A percentile compares a stretch with the other conserved stretches of the same genome.
These are phyloP conservation scores for Houttuynia cordata DNA, from an alignment of 164 flowering plant species.

Conservation along the genomic window DNA sequence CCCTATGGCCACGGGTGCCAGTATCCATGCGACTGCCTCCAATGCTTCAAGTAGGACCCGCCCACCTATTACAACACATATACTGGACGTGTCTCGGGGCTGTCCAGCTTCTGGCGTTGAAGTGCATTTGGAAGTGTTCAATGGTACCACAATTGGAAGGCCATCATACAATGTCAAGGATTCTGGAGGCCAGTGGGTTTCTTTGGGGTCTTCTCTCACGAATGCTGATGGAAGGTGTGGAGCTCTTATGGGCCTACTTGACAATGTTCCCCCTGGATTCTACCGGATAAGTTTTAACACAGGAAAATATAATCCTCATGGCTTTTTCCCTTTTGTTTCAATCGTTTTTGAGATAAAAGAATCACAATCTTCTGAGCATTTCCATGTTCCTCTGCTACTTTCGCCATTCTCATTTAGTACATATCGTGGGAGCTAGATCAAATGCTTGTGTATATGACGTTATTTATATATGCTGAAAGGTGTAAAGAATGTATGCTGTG, in stretches of 20 bases:
- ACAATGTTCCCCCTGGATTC: conserved; percentile 49
- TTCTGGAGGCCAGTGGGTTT: conserved; percentile 30
- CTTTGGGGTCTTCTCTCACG: conserved; percentile 53
- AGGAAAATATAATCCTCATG: conserved; percentile 50
- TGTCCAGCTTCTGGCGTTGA: conserved; percentile 73
- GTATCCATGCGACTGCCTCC: conserved; percentile 14
- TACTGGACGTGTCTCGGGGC: conserved; percentile 74
- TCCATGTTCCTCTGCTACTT: conserved; percentile 87
- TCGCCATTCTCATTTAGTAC: conserved; percentile 84
- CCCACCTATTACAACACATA: conserved; percentile 93
- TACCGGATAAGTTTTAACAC: conserved; percentile 87
- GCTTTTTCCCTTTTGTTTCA: conserved; percentile 86
- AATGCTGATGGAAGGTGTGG: conserved; percentile 84
- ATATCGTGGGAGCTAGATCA: conserved; percentile 80
- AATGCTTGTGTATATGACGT: background rate
- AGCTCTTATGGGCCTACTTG: conserved; percentile 47
- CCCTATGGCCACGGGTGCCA: conserved; percentile 3
- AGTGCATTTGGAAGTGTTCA: conserved; percentile 65
- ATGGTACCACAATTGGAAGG: conserved; percentile 20
- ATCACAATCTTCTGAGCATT: conserved; percentile 62
- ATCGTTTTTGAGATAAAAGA: conserved; percentile 75
- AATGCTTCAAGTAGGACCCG: conserved; percentile 38
- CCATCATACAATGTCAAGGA: conserved; percentile 31
- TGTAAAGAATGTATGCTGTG: too few species aligned
- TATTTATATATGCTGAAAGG: too few species aligned